Evolutionary conservation across 441 rosid genomes (phyloP), one percentile per base, ranked within the genome.

Genomic region (Jatropha podagrica): DNA sequence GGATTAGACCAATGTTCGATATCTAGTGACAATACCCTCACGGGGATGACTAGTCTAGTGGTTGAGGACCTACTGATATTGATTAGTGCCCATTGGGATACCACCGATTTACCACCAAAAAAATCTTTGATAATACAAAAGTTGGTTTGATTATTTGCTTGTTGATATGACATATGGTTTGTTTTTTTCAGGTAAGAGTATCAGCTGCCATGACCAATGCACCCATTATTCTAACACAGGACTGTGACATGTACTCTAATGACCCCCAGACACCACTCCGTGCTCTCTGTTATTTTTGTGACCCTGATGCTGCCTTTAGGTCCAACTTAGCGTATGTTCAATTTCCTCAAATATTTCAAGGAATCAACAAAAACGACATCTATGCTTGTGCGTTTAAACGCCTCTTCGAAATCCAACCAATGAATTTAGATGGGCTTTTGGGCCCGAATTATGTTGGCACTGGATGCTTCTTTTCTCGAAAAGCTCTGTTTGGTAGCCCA

Each of bases 191-290:
- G 96, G 74, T 93, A 27, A 84, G 98, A 23, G 95, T 88, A 5
- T 92, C 96, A 2, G 90, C 85, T 3, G 73, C 63, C 63, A 87
- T 94, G 91, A 88, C 88, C 32, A 94, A 91, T 71, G 84, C 91
- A 38, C 87, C 95, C 0, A 58, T 91, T 17, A 78, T 91, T 23
- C 75, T 92, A 74, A 86, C 91, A 26, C 79, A 87, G 13, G 98
- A 93, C 32, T 89, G 98, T 65, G 97, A 92, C 84, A 90, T 86
- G 91, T 80, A 83, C 75, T 92, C 96, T 0, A 93, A 88, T 40
- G 86, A 89, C 61, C 95, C 96, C 0, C 23, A n/a, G 46, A 83
- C 95, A 6, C 88, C 85, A 46, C 68, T 72, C 4, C 89, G 87
- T 12, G 85, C 79, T 11, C 60, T 91, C 7, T 90, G 96, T 65